These are phyloP conservation scores for Neostapfia colusana DNA, from an alignment of 176 grass and related monocot species.

Conservation along the genomic window DNA sequence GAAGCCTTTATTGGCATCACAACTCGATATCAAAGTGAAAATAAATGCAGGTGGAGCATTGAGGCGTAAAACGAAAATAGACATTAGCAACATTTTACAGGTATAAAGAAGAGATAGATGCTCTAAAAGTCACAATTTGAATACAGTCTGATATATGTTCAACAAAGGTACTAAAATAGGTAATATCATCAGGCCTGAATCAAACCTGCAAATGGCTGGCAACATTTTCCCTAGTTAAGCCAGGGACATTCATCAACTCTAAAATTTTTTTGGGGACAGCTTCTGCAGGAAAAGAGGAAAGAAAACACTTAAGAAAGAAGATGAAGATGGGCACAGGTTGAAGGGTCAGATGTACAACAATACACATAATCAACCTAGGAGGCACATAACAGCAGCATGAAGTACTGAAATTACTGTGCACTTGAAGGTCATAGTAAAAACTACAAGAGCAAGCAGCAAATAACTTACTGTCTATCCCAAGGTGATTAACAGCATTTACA, in stretches of 20 bases:
- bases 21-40: too few relatives aligned
- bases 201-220: slow-evolving; percentile 99
- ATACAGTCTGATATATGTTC: slow-evolving; percentile 9
- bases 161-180: slow-evolving; percentile 9
- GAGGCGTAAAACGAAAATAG: too few relatives aligned
- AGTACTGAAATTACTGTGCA: slow-evolving; percentile 13
- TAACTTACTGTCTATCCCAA: slow-evolving; percentile 92
- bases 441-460: slow-evolving; percentile 21
- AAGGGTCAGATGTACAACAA: neutral
- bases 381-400: slow-evolving; percentile 14
- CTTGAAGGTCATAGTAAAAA: slow-evolving; percentile 5
- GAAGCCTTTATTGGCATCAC: too few relatives aligned
- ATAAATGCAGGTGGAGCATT: too few relatives aligned
- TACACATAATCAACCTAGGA: slow-evolving; percentile 22
- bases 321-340: slow-evolving; percentile 7
- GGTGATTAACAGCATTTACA: slow-evolving; percentile 95
- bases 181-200: slow-evolving; percentile 30
- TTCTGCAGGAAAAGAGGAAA: slow-evolving; percentile 56
- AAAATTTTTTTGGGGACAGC: slow-evolving; percentile 99
- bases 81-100: too few relatives aligned
- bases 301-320: slow-evolving; percentile 37
- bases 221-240: slow-evolving; percentile 98
- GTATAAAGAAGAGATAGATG: too few relatives aligned
- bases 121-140: neutral
- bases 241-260: slow-evolving; percentile 98